These are phyloP conservation scores for Penicillium sp. DNA, from an alignment of 2,329 filamentous ascomycete species.

Conservation along the genomic window DNA sequence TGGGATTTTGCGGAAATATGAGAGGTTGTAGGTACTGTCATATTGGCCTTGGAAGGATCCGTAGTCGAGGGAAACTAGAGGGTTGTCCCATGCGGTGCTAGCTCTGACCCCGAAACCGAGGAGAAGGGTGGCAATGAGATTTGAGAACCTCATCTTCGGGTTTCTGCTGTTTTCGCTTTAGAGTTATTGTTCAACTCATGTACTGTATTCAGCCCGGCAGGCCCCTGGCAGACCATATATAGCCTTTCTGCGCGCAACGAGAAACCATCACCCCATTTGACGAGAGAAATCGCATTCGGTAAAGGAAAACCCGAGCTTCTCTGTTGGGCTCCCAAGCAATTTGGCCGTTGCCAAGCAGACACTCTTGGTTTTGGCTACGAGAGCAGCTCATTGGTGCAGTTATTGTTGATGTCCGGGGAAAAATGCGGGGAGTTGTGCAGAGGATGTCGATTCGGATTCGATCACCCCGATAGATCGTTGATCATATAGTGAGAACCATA, in stretches of 20 bases:
- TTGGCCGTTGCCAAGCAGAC: not conserved
- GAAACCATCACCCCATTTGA: not conserved
- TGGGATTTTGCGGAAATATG: conserved; percentile 60
- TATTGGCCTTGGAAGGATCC: conserved; percentile 55
- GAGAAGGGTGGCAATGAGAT: not conserved
- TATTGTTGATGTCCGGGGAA: conserved; percentile 17
- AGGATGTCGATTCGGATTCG: conserved; percentile 11
- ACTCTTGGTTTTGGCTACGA: not conserved
- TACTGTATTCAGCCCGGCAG: not conserved
- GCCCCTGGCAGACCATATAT: not conserved
- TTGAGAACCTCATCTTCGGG: conserved; percentile 2
- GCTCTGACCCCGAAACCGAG: conserved; percentile 8
- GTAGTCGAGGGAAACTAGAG: conserved; percentile 47
- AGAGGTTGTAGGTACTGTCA: conserved; percentile 53
- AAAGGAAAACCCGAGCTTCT: not conserved
- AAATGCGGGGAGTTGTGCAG: conserved; percentile 15
- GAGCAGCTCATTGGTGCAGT: conserved; percentile 28
- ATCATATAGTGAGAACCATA: not conserved
- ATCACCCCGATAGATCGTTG: conserved; percentile 12
- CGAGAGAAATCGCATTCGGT: not conserved
- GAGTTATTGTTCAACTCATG: not conserved
- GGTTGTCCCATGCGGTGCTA: conserved; percentile 26
- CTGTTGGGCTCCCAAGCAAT: not conserved
- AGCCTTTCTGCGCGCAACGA: not conserved
- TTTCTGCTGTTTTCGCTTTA: not conserved